Evolutionary conservation across 305 asterid species (phyloP).

Genomic region (Solanum hybrid): DNA sequence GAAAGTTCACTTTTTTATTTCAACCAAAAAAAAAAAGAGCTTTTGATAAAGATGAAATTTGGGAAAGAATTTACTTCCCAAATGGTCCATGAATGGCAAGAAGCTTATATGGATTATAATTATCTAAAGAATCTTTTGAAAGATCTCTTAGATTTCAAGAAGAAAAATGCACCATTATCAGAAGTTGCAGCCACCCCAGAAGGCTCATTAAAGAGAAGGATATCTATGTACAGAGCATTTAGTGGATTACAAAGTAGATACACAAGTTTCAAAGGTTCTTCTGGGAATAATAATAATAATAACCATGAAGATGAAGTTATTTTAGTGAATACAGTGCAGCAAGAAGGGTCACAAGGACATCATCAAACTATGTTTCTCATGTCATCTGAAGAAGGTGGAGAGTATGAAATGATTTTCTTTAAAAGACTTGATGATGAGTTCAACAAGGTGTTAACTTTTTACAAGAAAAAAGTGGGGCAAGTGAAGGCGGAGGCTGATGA

Average conservation of each 20-base stretch:
- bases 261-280: constrained; percentile 15
- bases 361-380: constrained; percentile 64
- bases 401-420: constrained; percentile 51
- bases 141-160: constrained; percentile 27
- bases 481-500: constrained; percentile 46
- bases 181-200: constrained; percentile 14
- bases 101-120: constrained; percentile 64
- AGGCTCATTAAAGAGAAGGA: constrained; percentile 37
- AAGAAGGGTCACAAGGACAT: constrained; percentile 22
- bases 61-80: constrained; percentile 72
- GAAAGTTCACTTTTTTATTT: not conserved
- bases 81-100: constrained; percentile 84
- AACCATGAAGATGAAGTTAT: constrained; percentile 60
- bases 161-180: constrained; percentile 8
- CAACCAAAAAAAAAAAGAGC: not conserved
- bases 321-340: constrained; percentile 32
- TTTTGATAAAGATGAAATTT: constrained; percentile 51
- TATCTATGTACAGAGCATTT: constrained; percentile 68
- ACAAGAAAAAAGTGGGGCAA: constrained; percentile 41
- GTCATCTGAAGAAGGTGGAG: constrained; percentile 60
- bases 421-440: constrained; percentile 55
- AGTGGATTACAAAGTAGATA: constrained; percentile 47
- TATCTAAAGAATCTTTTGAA: constrained; percentile 40
- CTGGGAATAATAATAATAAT: constrained; percentile 11
- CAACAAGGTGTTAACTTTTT: constrained; percentile 59